Evolutionary conservation across 2,329 filamentous ascomycete species (phyloP).

Genomic region (Colletotrichum noveboracense): DNA sequence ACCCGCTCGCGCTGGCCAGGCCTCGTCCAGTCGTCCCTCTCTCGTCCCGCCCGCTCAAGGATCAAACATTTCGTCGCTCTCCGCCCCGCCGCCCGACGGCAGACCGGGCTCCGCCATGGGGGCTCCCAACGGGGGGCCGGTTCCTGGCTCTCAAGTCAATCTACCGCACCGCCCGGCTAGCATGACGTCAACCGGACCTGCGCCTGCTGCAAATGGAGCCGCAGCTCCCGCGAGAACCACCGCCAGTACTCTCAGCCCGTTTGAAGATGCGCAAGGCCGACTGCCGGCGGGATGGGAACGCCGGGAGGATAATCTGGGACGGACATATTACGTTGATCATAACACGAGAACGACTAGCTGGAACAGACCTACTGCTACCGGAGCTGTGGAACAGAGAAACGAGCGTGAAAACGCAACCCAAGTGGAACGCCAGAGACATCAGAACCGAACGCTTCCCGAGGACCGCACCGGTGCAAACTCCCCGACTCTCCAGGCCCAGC

Average conservation of each 20-base stretch:
- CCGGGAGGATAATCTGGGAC: conserved; percentile 90
- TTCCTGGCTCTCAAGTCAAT: conserved; percentile 43
- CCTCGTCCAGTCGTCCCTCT: conserved; percentile 51
- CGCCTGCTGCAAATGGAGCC: conserved; percentile 37
- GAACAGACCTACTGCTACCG: conserved; percentile 85
- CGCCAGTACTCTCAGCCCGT: conserved; percentile 74
- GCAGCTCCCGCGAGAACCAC: conserved; percentile 32
- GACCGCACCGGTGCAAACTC: conserved; percentile 94
- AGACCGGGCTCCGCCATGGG: conserved; percentile 60
- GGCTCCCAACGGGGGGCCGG: conserved; percentile 48
- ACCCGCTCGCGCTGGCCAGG: conserved; percentile 62
- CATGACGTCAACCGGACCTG: conserved; percentile 38
- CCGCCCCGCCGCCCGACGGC: conserved; percentile 49
- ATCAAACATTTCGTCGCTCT: conserved; percentile 50
- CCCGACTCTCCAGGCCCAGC: conserved; percentile 71
- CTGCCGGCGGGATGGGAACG: conserved; percentile 95
- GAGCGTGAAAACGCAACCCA: conserved; percentile 91
- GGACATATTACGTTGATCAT: conserved; percentile 98
- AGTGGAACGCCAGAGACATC: conserved; percentile 89
- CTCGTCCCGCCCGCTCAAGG: conserved; percentile 44
- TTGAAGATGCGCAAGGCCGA: conserved; percentile 94
- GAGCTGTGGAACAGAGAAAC: conserved; percentile 75
- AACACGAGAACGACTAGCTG: conserved; percentile 97
- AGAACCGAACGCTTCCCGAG: conserved; percentile 94
- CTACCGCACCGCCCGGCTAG: conserved; percentile 54